Evolutionary conservation across 1,284 basidiomycete species (phyloP).

Genomic region (Tylopilus sp.): DNA sequence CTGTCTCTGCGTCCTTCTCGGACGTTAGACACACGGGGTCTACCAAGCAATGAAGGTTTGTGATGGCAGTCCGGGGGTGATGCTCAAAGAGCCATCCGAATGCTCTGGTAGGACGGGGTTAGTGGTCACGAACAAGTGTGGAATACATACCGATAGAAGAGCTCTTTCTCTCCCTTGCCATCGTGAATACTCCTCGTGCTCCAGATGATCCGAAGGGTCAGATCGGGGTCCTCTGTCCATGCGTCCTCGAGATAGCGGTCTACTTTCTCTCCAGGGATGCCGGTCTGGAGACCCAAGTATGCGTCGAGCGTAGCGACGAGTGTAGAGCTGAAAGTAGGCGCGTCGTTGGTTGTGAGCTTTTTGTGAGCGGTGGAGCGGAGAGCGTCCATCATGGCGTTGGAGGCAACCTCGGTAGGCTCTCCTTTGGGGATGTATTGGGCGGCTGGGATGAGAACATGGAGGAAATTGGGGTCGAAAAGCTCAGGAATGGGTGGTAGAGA

Average conservation of each 20-base stretch:
- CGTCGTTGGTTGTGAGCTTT: slow-evolving; percentile 44
- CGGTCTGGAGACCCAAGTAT: slow-evolving; percentile 40
- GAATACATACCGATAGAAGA: slow-evolving; percentile 47
- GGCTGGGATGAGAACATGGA: slow-evolving; percentile 47
- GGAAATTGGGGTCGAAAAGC: slow-evolving; percentile 47
- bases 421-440: not conserved
- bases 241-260: slow-evolving; percentile 39
- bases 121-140: slow-evolving; percentile 1
- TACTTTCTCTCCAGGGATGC: slow-evolving; percentile 27
- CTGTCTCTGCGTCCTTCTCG: slow-evolving; percentile 23
- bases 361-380: slow-evolving; percentile 40
- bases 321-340: slow-evolving; percentile 48
- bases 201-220: slow-evolving; percentile 61
- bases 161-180: slow-evolving; percentile 51
- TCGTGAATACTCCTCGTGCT: slow-evolving; percentile 39
- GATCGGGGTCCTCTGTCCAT: slow-evolving; percentile 49
- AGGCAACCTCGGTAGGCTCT: slow-evolving; percentile 10
- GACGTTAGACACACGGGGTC: slow-evolving; percentile 42
- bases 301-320: slow-evolving; percentile 49
- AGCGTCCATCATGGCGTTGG: slow-evolving; percentile 53
- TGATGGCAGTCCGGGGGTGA: slow-evolving; percentile 60
- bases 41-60: slow-evolving; percentile 50
- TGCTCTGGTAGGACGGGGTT: slow-evolving; percentile 33
- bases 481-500: slow-evolving; percentile 49
- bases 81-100: slow-evolving; percentile 63